Evolutionary conservation across 2,329 filamentous ascomycete species (phyloP).

Genomic region (Phialophora macrospora): DNA sequence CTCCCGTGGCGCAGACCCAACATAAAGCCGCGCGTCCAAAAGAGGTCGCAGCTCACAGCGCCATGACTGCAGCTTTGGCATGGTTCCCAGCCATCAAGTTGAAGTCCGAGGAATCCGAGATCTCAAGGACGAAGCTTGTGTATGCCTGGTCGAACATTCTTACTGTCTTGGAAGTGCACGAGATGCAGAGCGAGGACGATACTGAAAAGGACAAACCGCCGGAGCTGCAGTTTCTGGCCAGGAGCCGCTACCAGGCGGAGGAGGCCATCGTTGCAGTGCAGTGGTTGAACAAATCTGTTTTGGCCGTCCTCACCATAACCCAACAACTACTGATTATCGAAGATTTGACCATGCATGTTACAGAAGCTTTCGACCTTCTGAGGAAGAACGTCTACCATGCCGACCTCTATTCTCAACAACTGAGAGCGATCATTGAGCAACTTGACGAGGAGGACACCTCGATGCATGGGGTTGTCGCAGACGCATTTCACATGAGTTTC

Average conservation of each 20-base stretch:
- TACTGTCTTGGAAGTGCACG: conserved; percentile 86
- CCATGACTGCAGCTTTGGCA: conserved; percentile 89
- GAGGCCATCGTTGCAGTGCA: conserved; percentile 96
- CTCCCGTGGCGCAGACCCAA: conserved; percentile 92
- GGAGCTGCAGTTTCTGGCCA: conserved; percentile 76
- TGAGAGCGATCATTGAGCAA: conserved; percentile 83
- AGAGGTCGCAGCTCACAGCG: conserved; percentile 84
- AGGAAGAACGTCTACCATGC: conserved; percentile 90
- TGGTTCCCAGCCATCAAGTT: conserved; percentile 97
- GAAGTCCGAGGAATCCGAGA: conserved; percentile 72
- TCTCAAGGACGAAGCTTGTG: conserved; percentile 78
- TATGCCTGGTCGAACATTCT: conserved; percentile 99
- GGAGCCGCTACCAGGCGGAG: conserved; percentile 89
- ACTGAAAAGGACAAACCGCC: conserved; percentile 78
- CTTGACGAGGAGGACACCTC: conserved; percentile 83
- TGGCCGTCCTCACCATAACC: conserved; percentile 90
- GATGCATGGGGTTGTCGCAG: conserved; percentile 93
- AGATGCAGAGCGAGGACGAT: conserved; percentile 61
- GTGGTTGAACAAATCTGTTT: conserved; percentile 91
- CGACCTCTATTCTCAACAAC: conserved; percentile 86
- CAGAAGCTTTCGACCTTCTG: conserved; percentile 90
- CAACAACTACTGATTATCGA: conserved; percentile 92
- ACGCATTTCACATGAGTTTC: conserved; percentile 98
- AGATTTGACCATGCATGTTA: conserved; percentile 85
- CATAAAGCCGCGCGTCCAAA: conserved; percentile 91